phyloP scores from a whole-genome alignment of 768 basidiomycete genomes.

The Russula virescens region DNA sequence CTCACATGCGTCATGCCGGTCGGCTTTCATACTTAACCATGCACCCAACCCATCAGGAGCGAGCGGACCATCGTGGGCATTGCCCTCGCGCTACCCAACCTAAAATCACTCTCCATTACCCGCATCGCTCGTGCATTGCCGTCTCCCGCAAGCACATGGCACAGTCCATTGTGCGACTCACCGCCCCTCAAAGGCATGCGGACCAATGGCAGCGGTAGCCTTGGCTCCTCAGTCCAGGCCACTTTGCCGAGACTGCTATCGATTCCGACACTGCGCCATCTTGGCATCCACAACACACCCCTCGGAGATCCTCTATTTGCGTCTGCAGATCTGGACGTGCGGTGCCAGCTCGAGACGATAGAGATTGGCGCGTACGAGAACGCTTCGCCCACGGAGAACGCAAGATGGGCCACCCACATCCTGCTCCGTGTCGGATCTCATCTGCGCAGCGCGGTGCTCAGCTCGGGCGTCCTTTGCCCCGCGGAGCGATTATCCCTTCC shows the following conservation, averaged over 20 bases:
- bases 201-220: too few relatives aligned
- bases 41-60: slow-evolving; percentile 16
- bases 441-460: slow-evolving; percentile 9
- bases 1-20: slow-evolving; percentile 7
- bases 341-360: slow-evolving; percentile 13
- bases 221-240: too few relatives aligned
- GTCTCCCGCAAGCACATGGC: neutral
- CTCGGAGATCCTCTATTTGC: slow-evolving; percentile 22
- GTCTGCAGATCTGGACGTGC: slow-evolving; percentile 2
- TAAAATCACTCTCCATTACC: slow-evolving; percentile 21
- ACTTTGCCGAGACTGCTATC: slow-evolving; percentile 15
- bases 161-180: neutral
- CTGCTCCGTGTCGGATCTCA: slow-evolving; percentile 11
- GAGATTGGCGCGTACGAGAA: slow-evolving; percentile 22
- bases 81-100: slow-evolving; percentile 20
- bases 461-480: slow-evolving; percentile 4
- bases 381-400: slow-evolving; percentile 16
- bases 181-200: neutral
- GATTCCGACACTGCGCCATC: slow-evolving; percentile 17
- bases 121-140: slow-evolving; percentile 17
- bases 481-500: slow-evolving; percentile 13
- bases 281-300: slow-evolving; percentile 19
- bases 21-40: neutral
- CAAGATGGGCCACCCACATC: slow-evolving; percentile 16
- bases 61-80: slow-evolving; percentile 20